Conservation (phyloP, 208 protist genomes). For the Herpetomonas tarakana region DNA sequence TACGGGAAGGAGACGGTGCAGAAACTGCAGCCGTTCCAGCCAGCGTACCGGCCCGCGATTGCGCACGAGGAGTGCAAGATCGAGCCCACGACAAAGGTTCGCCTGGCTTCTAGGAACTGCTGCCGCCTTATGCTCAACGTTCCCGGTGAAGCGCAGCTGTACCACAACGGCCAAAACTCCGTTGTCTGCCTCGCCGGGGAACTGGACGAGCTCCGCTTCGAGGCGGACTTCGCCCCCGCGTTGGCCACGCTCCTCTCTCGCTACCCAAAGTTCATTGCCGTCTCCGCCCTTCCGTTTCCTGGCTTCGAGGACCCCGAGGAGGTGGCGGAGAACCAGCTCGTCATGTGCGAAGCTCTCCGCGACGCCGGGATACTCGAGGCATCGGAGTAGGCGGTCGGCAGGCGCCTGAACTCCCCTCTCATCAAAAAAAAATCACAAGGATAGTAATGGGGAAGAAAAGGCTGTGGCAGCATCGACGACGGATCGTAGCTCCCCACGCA, state of each 20-base stretch:
- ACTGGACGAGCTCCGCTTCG: conserved; percentile 52
- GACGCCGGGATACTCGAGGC: conserved; percentile 33
- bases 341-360: conserved; percentile 35
- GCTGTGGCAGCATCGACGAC: too few species aligned
- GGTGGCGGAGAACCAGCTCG: conserved; percentile 42
- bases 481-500: too few species aligned
- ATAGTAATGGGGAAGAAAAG: too few species aligned
- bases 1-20: conserved; percentile 40
- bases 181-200: conserved; percentile 40
- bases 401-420: too few species aligned
- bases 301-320: conserved; percentile 50
- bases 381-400: too few species aligned
- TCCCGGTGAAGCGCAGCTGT: conserved; percentile 49
- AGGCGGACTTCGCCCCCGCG: conserved; percentile 58
- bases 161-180: conserved; percentile 52
- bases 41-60: conserved; percentile 5
- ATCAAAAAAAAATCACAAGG: conserved; percentile 4
- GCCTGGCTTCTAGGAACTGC: conserved; percentile 35
- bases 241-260: conserved; percentile 48
- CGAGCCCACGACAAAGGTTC: conserved; percentile 13
- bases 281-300: conserved; percentile 45
- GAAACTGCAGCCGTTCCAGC: conserved; percentile 47
- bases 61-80: neutral
- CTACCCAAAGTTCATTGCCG: conserved; percentile 24
- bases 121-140: conserved; percentile 44